A percentile compares a stretch with the other conserved stretches of the same genome.
These are phyloP conservation scores for Fusarium longipes DNA, from an alignment of 2,329 filamentous ascomycete genomes.

Conservation along the genomic window DNA sequence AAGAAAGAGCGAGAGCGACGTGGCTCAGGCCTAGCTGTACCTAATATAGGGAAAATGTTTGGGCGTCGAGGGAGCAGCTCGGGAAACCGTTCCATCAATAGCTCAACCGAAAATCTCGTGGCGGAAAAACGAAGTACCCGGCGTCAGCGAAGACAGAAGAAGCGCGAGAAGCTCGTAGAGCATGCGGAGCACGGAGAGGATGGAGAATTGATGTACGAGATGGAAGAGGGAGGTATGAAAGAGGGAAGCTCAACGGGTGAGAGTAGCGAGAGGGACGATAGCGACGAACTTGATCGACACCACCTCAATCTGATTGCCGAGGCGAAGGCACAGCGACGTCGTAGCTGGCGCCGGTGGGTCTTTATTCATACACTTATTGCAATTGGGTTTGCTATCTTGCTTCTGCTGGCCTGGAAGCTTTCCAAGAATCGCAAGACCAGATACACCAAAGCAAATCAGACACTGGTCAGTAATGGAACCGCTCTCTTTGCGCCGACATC, in stretches of 20 bases:
- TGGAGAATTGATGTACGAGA: constrained; percentile 85
- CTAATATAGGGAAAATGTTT: constrained; percentile 62
- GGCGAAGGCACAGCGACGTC: constrained; percentile 60
- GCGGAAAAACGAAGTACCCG: constrained; percentile 62
- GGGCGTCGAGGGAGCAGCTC: constrained; percentile 53
- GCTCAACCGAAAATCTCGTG: constrained; percentile 61
- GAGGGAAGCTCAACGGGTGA: constrained; percentile 73
- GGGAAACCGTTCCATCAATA: constrained; percentile 52
- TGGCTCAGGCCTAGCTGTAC: constrained; percentile 61
- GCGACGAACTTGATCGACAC: constrained; percentile 68
- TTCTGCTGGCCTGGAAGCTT: constrained; percentile 69
- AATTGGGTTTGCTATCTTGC: constrained; percentile 66
- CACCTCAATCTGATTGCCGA: constrained; percentile 61
- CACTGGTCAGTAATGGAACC: constrained; percentile 80
- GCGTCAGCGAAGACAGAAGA: constrained; percentile 62
- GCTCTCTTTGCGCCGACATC: constrained; percentile 91
- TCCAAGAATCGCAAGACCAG: constrained; percentile 58
- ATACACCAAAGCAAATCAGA: constrained; percentile 41
- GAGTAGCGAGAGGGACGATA: constrained; percentile 70
- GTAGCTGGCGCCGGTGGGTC: constrained; percentile 65
- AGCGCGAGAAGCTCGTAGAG: constrained; percentile 63
- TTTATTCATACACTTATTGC: constrained; percentile 64
- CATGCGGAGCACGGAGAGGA: constrained; percentile 73
- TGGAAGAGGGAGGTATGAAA: constrained; percentile 82
- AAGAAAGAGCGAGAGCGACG: constrained; percentile 63